phyloP scores from a whole-genome alignment of 1,284 basidiomycete species.

The Singerocomus rubriflavus region DNA sequence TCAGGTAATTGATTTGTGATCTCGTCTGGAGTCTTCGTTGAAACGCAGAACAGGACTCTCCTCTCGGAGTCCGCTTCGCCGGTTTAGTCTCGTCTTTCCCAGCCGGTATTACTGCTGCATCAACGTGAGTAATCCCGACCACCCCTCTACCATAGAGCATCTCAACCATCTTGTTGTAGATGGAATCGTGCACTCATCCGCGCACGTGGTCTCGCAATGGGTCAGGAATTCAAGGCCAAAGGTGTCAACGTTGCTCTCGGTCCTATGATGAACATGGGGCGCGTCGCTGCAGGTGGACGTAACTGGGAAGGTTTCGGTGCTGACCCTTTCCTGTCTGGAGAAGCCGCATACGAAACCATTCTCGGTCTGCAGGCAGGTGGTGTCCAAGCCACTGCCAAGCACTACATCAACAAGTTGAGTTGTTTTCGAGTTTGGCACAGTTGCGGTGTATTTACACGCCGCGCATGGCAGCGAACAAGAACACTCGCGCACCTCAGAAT shows the following conservation, averaged over 20 bases:
- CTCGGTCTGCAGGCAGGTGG: conserved; percentile 63
- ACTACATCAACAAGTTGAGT: conserved; percentile 56
- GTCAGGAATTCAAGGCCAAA: conserved; percentile 70
- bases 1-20: conserved; percentile 18
- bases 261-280: conserved; percentile 57
- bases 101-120: conserved; percentile 51
- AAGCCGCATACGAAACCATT: conserved; percentile 59
- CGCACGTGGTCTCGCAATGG: conserved; percentile 67
- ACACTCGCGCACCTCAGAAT: conserved; percentile 35
- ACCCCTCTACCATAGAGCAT: not conserved
- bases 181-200: conserved; percentile 45
- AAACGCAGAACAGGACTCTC: conserved; percentile 41
- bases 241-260: conserved; percentile 66
- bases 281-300: conserved; percentile 48
- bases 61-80: conserved; percentile 46
- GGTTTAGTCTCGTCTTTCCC: conserved; percentile 47
- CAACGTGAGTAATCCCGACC: conserved; percentile 41
- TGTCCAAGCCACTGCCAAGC: conserved; percentile 65
- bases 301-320: conserved; percentile 73
- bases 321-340: conserved; percentile 65
- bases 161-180: conserved; percentile 6
- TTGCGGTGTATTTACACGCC: not conserved
- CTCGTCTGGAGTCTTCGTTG: not conserved
- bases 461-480: conserved; percentile 44
- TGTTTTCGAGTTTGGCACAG: not conserved